phyloP scores from a whole-genome alignment of 164 flowering plant species.

The grape (Vitis vinifera) region ASM3070453v1 NC_081816.1:22908001-22908500 shows the following conservation, averaged over 20 bases:
- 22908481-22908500: too few relatives aligned
- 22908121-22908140: conserved; percentile 74
- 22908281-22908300: neutral
- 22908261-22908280: neutral
- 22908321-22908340: too few relatives aligned
- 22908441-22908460: too few relatives aligned
- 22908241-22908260: neutral
- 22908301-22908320: too few relatives aligned
- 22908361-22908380: too few relatives aligned
- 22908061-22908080: neutral
- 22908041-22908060: neutral
- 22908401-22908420: too few relatives aligned
- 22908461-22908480: too few relatives aligned
- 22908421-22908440: too few relatives aligned
- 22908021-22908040: neutral
- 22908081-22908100: conserved; percentile 11
- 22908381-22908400: too few relatives aligned
- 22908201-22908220: conserved; percentile 22
- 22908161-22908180: conserved; percentile 66
- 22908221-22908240: neutral
- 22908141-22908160: conserved; percentile 77
- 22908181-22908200: conserved; percentile 73
- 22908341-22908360: too few relatives aligned
- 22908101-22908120: conserved; percentile 48
- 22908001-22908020: neutral